Conservation (phyloP, 2,329 filamentous ascomycete genomes). For the Penicillium sp. region DNA sequence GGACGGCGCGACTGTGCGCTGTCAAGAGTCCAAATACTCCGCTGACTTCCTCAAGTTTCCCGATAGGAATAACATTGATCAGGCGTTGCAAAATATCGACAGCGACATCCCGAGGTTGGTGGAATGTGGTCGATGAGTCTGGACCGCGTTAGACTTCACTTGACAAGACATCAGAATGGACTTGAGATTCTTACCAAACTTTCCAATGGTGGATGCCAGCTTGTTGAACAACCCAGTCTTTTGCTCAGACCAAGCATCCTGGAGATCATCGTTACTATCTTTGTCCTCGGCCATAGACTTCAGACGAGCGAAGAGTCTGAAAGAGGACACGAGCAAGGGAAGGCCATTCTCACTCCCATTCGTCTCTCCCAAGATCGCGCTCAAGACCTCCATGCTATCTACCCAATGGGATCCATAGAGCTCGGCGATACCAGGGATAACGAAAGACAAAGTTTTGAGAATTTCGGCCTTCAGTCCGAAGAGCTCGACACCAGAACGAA, state of each 20-base stretch:
- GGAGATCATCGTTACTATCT: slow-evolving; percentile 74
- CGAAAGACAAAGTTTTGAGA: slow-evolving; percentile 46
- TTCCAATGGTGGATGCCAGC: slow-evolving; percentile 42
- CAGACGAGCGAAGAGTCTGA: slow-evolving; percentile 67
- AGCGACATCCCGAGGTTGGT: slow-evolving; percentile 71
- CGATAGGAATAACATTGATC: slow-evolving; percentile 61
- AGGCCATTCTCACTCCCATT: slow-evolving; percentile 51
- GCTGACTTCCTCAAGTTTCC: slow-evolving; percentile 61
- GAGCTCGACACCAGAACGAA: slow-evolving; percentile 58
- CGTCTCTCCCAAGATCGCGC: slow-evolving; percentile 56
- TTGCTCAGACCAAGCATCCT: slow-evolving; percentile 67
- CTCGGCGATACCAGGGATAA: slow-evolving; percentile 73
- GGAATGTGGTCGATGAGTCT: slow-evolving; percentile 51
- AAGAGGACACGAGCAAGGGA: slow-evolving; percentile 66
- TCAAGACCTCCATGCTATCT: slow-evolving; percentile 58
- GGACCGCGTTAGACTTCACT: slow-evolving; percentile 8
- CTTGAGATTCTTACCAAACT: slow-evolving; percentile 37
- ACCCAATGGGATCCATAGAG: slow-evolving; percentile 90
- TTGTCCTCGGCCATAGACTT: slow-evolving; percentile 60
- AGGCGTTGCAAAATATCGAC: slow-evolving; percentile 71
- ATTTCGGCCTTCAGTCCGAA: slow-evolving; percentile 38
- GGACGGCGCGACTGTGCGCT: slow-evolving; percentile 70
- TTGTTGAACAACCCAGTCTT: slow-evolving; percentile 59
- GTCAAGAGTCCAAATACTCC: slow-evolving; percentile 75
- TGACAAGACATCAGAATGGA: not conserved